These are phyloP conservation scores for Tetrahymena thermophila DNA, from an alignment of 73 alveolate species.

Conservation along the genomic window DNA sequence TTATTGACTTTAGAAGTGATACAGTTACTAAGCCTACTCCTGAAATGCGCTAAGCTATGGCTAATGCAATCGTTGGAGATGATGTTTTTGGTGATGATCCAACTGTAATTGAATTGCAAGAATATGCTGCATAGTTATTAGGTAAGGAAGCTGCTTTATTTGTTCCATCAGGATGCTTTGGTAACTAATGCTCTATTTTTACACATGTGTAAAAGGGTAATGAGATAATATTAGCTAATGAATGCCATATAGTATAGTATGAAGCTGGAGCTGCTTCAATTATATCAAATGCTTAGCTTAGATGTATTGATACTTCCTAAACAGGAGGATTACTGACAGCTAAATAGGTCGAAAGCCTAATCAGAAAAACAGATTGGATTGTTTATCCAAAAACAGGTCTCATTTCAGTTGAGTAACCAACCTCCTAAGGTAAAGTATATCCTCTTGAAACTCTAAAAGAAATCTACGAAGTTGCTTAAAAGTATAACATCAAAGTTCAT, in stretches of 20 bases:
- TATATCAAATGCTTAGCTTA: slow-evolving; percentile 39
- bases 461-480: slow-evolving; percentile 13
- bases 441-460: slow-evolving; percentile 12
- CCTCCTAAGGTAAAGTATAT: slow-evolving; percentile 42
- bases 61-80: slow-evolving; percentile 58
- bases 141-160: slow-evolving; percentile 62
- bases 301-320: slow-evolving; percentile 7
- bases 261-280: slow-evolving; percentile 57
- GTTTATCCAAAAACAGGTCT: slow-evolving; percentile 11
- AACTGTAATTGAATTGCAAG: slow-evolving; percentile 42
- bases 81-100: slow-evolving; percentile 62
- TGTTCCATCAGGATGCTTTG: slow-evolving; percentile 45
- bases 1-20: slow-evolving; percentile 62
- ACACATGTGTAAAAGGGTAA: slow-evolving; percentile 28
- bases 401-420: neutral
- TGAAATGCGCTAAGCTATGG: slow-evolving; percentile 53
- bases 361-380: slow-evolving; percentile 12
- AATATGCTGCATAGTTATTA: slow-evolving; percentile 36
- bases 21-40: slow-evolving; percentile 55
- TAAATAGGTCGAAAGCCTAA: neutral
- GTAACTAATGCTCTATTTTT: neutral
- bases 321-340: slow-evolving; percentile 43
- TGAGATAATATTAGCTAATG: slow-evolving; percentile 38
- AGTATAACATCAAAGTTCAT: slow-evolving; percentile 39
- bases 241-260: slow-evolving; percentile 37